Conservation (phyloP, 2,329 filamentous ascomycete genomes). For the Calycina marina region DNA sequence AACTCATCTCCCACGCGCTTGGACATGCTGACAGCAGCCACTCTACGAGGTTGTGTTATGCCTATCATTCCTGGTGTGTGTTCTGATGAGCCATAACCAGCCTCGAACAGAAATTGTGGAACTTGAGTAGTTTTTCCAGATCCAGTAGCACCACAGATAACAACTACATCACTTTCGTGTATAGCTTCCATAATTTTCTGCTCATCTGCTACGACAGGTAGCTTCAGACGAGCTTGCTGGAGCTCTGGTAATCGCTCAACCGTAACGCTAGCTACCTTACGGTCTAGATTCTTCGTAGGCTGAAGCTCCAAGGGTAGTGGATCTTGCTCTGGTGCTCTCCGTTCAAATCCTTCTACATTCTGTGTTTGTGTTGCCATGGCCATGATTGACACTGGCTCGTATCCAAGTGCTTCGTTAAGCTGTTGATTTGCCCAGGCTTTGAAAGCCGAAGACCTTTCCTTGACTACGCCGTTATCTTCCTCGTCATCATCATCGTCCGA, state of each 20-base stretch:
- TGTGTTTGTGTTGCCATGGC: slow-evolving; percentile 28
- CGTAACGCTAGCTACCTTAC: slow-evolving; percentile 64
- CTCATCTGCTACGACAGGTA: slow-evolving; percentile 89
- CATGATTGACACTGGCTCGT: slow-evolving; percentile 29
- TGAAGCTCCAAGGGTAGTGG: slow-evolving; percentile 53
- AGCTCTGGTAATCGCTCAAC: slow-evolving; percentile 59
- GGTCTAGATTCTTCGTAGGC: slow-evolving; percentile 38
- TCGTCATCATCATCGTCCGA: slow-evolving; percentile 20
- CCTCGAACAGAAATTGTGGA: slow-evolving; percentile 89
- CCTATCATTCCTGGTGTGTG: slow-evolving; percentile 79
- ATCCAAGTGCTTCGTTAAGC: slow-evolving; percentile 70
- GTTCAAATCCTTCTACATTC: slow-evolving; percentile 46
- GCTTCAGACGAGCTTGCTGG: slow-evolving; percentile 59
- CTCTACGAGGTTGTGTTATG: slow-evolving; percentile 84
- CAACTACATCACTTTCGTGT: slow-evolving; percentile 76
- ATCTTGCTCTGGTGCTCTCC: slow-evolving; percentile 54
- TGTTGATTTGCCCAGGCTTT: slow-evolving; percentile 86
- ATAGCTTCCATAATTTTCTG: slow-evolving; percentile 98
- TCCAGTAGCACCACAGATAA: slow-evolving; percentile 89
- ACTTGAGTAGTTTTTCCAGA: slow-evolving; percentile 97
- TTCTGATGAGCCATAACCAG: slow-evolving; percentile 75
- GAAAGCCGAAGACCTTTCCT: slow-evolving; percentile 51
- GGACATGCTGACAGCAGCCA: slow-evolving; percentile 93
- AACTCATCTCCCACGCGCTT: slow-evolving; percentile 81
- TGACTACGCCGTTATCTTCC: slow-evolving; percentile 23